Evolutionary conservation across 177 flowering plant species (phyloP).

Genomic region (Telopea speciosissima): DNA sequence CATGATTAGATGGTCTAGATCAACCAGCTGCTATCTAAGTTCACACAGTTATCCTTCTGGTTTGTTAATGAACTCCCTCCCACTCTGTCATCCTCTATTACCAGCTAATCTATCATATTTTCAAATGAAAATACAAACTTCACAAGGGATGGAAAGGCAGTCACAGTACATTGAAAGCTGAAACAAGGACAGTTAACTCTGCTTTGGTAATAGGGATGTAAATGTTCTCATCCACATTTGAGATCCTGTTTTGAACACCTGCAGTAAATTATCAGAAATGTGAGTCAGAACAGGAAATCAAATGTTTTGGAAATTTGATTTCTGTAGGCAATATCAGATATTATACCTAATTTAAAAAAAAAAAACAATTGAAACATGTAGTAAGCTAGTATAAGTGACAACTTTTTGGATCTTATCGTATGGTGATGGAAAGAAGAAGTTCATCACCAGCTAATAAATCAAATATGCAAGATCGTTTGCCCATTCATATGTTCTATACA

Average conservation of each 20-base stretch:
- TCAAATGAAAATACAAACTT: not conserved
- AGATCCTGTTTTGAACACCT: constrained; percentile 85
- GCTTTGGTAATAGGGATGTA: constrained; percentile 78
- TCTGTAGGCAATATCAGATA: not conserved
- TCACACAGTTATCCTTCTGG: not conserved
- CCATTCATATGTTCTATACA: too few relatives aligned
- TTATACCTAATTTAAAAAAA: not conserved
- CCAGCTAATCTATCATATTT: not conserved
- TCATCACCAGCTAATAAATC: too few relatives aligned
- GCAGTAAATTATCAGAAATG: not conserved
- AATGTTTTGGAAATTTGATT: not conserved
- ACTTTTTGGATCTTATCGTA: not conserved
- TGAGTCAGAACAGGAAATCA: not conserved
- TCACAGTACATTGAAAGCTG: constrained; percentile 69
- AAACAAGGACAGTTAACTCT: constrained; percentile 64
- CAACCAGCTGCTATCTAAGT: not conserved
- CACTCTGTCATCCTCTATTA: not conserved
- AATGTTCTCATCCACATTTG: constrained; percentile 74
- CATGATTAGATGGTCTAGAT: not conserved
- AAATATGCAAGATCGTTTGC: too few relatives aligned
- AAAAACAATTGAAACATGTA: not conserved
- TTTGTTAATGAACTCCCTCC: not conserved
- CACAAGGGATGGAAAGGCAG: constrained; percentile 5
- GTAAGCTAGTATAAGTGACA: not conserved
- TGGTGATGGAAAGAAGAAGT: too few relatives aligned